Conservation (phyloP, 164 flowering plant genomes). For the Piper longum region DNA sequence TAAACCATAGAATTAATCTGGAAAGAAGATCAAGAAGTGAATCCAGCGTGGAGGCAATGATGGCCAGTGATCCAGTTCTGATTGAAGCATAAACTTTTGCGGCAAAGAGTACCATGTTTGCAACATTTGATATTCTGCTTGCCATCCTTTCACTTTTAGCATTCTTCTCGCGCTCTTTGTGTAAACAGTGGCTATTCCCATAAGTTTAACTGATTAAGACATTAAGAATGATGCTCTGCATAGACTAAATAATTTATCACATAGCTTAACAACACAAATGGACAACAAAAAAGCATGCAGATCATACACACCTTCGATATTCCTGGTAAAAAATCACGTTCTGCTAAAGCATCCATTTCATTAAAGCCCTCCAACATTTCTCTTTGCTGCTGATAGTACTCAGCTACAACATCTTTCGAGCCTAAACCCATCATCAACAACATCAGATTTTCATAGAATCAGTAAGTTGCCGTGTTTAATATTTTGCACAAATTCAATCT, state of each 20-base stretch:
- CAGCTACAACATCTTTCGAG: no score
- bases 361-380: constrained; percentile 87
- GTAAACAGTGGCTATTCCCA: constrained; percentile 11
- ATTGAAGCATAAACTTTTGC: constrained; percentile 85
- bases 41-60: constrained; percentile 84
- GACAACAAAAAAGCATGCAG: no score
- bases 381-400: constrained; percentile 90
- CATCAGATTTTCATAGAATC: no score
- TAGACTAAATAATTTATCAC: no score
- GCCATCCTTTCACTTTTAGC: constrained; percentile 75
- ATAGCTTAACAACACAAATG: no score
- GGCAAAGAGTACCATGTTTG: constrained; percentile 79
- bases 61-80: constrained; percentile 74
- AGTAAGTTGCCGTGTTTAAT: no score
- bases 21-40: constrained; percentile 88
- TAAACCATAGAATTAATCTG: constrained; percentile 91
- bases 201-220: neutral
- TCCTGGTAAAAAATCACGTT: no score
- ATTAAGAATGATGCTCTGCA: constrained; percentile 2
- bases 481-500: constrained; percentile 12
- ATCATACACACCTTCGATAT: no score
- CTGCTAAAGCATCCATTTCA: no score
- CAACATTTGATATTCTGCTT: constrained; percentile 72
- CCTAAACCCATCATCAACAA: no score
- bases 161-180: constrained; percentile 77